phyloP scores from a whole-genome alignment of 306 rosid species.

The Cajanus cajan region DNA sequence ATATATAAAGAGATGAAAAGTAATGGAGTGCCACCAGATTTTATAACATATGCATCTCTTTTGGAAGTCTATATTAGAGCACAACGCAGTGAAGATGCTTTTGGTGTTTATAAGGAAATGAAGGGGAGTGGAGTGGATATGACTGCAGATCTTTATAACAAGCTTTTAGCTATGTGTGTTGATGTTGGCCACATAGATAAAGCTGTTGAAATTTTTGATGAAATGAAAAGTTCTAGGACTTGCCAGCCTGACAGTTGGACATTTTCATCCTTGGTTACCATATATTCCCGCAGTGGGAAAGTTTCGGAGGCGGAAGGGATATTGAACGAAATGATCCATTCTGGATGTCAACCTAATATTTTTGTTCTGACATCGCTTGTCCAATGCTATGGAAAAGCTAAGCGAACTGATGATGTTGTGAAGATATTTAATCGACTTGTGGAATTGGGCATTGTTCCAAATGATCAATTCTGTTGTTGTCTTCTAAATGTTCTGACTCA shows the following conservation, averaged over 20 bases:
- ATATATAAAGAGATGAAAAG: slow-evolving; percentile 1
- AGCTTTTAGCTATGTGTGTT: neutral
- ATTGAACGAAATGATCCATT: slow-evolving; percentile 68
- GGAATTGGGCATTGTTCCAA: slow-evolving; percentile 62
- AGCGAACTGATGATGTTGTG: slow-evolving; percentile 71
- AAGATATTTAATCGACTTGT: slow-evolving; percentile 55
- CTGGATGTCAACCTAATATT: slow-evolving; percentile 68
- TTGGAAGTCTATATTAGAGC: neutral
- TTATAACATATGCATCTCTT: slow-evolving; percentile 7
- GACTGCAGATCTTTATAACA: neutral
- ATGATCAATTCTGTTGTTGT: slow-evolving; percentile 71
- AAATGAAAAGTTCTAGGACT: neutral
- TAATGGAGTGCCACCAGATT: neutral
- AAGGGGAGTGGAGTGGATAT: neutral
- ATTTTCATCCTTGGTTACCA: neutral
- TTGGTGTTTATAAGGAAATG: neutral
- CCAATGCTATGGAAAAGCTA: slow-evolving; percentile 87
- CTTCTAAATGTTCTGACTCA: slow-evolving; percentile 74
- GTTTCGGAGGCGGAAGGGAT: slow-evolving; percentile 65
- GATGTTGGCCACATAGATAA: neutral
- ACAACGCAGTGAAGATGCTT: neutral
- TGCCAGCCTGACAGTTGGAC: slow-evolving; percentile 2
- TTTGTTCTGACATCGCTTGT: slow-evolving; percentile 81
- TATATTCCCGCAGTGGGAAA: slow-evolving; percentile 46
- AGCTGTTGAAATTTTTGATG: neutral